Base-by-base conservation (phyloP, 805 yeast genomes). In the Cyberlindnera saturnus region DNA sequence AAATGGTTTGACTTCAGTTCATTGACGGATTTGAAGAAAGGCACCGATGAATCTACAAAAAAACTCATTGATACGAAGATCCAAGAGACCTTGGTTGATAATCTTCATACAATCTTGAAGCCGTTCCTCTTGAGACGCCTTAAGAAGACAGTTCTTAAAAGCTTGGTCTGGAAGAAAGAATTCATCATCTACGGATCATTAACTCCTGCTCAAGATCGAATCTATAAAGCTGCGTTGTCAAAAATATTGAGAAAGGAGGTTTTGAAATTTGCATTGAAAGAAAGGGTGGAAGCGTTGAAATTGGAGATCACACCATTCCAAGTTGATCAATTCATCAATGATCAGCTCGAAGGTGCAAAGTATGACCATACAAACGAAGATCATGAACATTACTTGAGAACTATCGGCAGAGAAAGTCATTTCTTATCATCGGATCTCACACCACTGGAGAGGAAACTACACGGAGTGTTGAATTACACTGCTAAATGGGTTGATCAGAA, bases 1-100 rank as follows among this genome's bases (percentile, higher is more conserved):
- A 84, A 82, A 57, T 91, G 98, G 97, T 93, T 91, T 64, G 95
- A 93, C 61, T 86, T 86, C 53, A 77, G 80, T 37, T 81, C 77
- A 33, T 58, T 82, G 34, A 71, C 75, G 6, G 64, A 66, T 17
- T 48, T 70, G 39, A 63, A 65, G 32, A 61, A 58, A 13, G 44
- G 42, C 15, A 42, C 40, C 13, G 66, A 66, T 10, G 73, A 69
- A 23, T 57, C 61, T 17, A 77, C 72, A 40, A 69, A 73, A 20
- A 71, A 67, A 50, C 58, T 80, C 34, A 76, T 88, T 33, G 79
- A 79, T 41, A 67, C 72, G 18, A 78, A 76, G 51, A 69, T 76
- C 52, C 74, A 83, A 59, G 73, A 72, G 50, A 75, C 77, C 40
- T 66, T 91, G 43, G 78, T 91, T 20, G 71, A 79, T 17, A 89